Percentiles rank a stretch among this genome's conserved stretches.
Conservation (phyloP, 225 moss, liverwort and hornwort genomes). For the Neckera pumila region DNA sequence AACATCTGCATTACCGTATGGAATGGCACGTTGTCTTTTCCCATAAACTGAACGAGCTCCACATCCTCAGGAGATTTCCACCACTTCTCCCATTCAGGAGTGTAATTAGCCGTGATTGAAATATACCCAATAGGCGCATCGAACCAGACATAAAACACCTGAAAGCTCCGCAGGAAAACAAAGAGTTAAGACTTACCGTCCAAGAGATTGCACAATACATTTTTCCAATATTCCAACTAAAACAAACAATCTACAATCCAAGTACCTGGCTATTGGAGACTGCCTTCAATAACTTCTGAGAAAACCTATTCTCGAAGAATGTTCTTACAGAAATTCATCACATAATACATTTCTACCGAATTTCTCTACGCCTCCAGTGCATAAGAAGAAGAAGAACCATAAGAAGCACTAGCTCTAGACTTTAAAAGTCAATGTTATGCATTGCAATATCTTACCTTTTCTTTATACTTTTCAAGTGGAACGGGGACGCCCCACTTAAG, state of each 20-base stretch:
- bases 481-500: constrained; percentile 94
- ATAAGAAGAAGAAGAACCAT: not conserved
- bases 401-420: not conserved
- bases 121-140: constrained; percentile 97
- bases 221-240: not conserved
- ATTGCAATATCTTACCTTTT: constrained; percentile 41
- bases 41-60: constrained; percentile 98
- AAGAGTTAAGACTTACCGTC: not conserved
- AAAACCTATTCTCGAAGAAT: not conserved
- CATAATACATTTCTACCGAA: not conserved
- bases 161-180: not conserved
- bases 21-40: constrained; percentile 95
- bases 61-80: constrained; percentile 90
- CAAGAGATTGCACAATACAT: not conserved
- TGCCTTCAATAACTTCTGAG: not conserved
- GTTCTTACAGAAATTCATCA: not conserved
- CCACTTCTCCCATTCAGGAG: constrained; percentile 88
- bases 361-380: not conserved
- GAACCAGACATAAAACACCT: constrained; percentile 98
- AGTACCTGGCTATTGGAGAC: not conserved
- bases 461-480: constrained; percentile 77
- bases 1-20: constrained; percentile 49
- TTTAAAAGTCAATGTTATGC: not conserved
- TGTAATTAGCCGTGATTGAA: constrained; percentile 88
- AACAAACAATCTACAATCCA: not conserved